These are phyloP conservation scores for Euphorbia pulcherrima DNA, from an alignment of 345 rosid genomes.

Conservation along the genomic window DNA sequence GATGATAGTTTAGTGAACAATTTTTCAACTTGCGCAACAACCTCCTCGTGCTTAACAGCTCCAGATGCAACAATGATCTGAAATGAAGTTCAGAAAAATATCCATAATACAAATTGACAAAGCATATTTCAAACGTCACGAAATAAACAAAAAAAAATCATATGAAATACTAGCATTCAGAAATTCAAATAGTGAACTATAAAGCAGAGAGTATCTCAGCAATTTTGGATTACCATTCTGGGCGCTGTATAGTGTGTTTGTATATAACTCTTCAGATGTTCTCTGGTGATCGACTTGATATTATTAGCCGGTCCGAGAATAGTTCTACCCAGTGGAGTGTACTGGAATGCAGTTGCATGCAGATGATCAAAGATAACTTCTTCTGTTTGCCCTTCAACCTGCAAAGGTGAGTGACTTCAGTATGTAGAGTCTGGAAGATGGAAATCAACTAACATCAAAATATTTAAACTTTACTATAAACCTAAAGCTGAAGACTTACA, in stretches of 20 bases:
- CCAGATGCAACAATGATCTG: constrained; percentile 95
- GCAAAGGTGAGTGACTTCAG: constrained; percentile 10
- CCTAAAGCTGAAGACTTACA: neutral
- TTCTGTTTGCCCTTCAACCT: constrained; percentile 92
- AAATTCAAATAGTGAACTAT: neutral
- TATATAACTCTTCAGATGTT: constrained; percentile 74
- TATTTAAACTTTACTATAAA: neutral
- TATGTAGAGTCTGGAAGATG: neutral
- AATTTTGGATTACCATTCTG: constrained; percentile 60
- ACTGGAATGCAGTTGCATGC: constrained; percentile 95
- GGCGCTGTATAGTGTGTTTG: constrained; percentile 96
- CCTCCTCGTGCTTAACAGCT: constrained; percentile 95
- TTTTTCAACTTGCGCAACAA: constrained; percentile 84
- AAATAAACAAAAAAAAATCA: neutral
- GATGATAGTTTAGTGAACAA: constrained; percentile 73
- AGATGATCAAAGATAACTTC: constrained; percentile 95
- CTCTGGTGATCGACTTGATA: constrained; percentile 67
- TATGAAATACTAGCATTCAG: neutral
- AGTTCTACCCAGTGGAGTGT: constrained; percentile 87
- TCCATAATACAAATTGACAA: neutral
- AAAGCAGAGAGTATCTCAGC: neutral
- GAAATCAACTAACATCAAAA: neutral
- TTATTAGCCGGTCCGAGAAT: constrained; percentile 92
- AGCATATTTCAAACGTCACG: neutral
- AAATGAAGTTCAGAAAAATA: constrained; percentile 18